Percentiles rank a stretch among this genome's conserved stretches.
phyloP scores from a whole-genome alignment of 148 eudicot species.

The Camellia japonica region DNA sequence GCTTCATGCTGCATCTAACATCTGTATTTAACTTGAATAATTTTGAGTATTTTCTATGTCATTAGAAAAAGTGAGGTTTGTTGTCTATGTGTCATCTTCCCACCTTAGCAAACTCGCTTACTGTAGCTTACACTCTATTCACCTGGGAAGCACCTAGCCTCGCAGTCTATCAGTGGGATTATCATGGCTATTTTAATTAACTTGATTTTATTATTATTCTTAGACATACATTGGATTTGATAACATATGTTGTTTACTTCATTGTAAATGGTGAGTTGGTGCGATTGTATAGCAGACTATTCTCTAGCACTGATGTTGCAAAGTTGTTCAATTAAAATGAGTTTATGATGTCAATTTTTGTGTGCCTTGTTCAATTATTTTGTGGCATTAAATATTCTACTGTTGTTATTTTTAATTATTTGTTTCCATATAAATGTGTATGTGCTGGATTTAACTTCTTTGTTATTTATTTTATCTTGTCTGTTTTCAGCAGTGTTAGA shows the following conservation, averaged over 20 bases:
- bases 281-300: slow-evolving; percentile 6
- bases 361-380: neutral
- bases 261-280: neutral
- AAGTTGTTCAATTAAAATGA: neutral
- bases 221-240: neutral
- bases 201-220: too few relatives aligned
- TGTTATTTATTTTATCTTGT: neutral
- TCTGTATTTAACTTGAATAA: neutral
- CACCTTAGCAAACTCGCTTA: neutral
- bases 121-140: neutral
- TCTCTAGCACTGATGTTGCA: neutral
- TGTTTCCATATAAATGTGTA: neutral
- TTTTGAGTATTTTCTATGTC: neutral
- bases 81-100: too few relatives aligned
- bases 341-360: neutral
- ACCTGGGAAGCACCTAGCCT: too few relatives aligned
- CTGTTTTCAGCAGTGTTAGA: neutral
- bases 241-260: neutral
- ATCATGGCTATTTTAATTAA: neutral
- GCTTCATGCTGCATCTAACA: neutral
- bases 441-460: neutral
- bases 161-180: too few relatives aligned
- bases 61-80: neutral
- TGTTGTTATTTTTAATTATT: neutral
- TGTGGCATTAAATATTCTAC: neutral